Evolutionary conservation across 2,329 filamentous ascomycete species (phyloP).

Genomic region (Magnaporthiopsis rhizophila): DNA sequence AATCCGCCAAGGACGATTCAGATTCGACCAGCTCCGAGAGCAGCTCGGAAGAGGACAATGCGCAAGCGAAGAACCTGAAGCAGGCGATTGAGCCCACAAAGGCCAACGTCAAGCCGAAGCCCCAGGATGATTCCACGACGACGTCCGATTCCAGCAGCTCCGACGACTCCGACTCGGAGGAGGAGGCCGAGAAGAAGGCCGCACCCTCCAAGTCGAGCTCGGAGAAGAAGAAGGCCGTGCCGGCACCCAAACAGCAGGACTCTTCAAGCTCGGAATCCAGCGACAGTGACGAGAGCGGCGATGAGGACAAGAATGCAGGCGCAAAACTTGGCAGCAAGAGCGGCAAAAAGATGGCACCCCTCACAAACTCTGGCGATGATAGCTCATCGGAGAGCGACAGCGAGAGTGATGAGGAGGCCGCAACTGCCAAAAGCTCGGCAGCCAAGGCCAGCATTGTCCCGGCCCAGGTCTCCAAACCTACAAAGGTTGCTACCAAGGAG

Average conservation of each 20-base stretch:
- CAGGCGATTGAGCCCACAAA: background rate
- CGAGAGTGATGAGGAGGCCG: constrained; percentile 18
- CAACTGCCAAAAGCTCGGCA: constrained; percentile 12
- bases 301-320: background rate
- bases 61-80: background rate
- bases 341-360: constrained; percentile 14
- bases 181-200: constrained; percentile 9
- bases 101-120: background rate
- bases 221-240: constrained; percentile 2
- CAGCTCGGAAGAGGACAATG: constrained; percentile 3
- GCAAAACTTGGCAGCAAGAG: constrained; percentile 8
- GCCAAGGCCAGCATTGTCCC: constrained; percentile 8
- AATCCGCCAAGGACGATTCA: background rate
- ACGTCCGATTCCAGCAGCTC: background rate
- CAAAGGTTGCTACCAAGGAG: constrained; percentile 8
- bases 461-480: constrained; percentile 13
- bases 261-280: constrained; percentile 17
- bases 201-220: constrained; percentile 13
- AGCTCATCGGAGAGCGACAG: constrained; percentile 18
- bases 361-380: constrained; percentile 8
- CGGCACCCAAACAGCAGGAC: constrained; percentile 11
- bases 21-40: constrained; percentile 4
- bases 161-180: constrained; percentile 1
- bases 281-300: constrained; percentile 12
- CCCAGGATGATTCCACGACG: constrained; percentile 1